A percentile compares a stretch with the other conserved stretches of the same genome.
Conservation (phyloP, 495 filamentous ascomycete species). For the Elaphomyces granulatus region DNA sequence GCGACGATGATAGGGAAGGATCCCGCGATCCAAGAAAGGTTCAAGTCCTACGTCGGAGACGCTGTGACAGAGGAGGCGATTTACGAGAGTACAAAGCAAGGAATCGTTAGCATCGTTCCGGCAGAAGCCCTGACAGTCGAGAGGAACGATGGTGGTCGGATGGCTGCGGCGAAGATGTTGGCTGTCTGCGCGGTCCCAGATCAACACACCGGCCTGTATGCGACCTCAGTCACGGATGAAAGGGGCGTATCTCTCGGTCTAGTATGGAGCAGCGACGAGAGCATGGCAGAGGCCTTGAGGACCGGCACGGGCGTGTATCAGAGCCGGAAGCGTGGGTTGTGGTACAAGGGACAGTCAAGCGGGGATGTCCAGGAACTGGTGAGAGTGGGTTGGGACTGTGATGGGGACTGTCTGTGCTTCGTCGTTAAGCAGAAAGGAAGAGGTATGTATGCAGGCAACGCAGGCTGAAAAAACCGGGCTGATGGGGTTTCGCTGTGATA, state of each 20-base stretch:
- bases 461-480: too few relatives aligned
- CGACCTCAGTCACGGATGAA: slow-evolving; percentile 83
- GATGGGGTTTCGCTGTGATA: too few relatives aligned
- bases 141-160: slow-evolving; percentile 36
- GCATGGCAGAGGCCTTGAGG: slow-evolving; percentile 68
- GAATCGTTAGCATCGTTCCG: slow-evolving; percentile 66
- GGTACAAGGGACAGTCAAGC: slow-evolving; percentile 92
- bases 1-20: too few relatives aligned
- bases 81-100: slow-evolving; percentile 39
- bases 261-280: slow-evolving; percentile 88
- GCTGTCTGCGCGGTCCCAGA: slow-evolving; percentile 61
- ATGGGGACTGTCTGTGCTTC: slow-evolving; percentile 82
- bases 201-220: slow-evolving; percentile 65
- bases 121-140: slow-evolving; percentile 53
- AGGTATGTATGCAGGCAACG: too few relatives aligned
- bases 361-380: slow-evolving; percentile 86
- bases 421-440: slow-evolving; percentile 75
- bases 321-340: slow-evolving; percentile 83
- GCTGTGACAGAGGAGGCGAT: slow-evolving; percentile 29
- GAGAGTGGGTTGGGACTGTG: slow-evolving; percentile 74
- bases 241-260: slow-evolving; percentile 71
- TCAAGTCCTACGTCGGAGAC: slow-evolving; percentile 23
- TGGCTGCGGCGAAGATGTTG: slow-evolving; percentile 56
- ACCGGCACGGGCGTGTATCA: slow-evolving; percentile 91
- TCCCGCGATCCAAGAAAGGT: too few relatives aligned